Evolutionary conservation across 2,329 filamentous ascomycete genomes (phyloP).

Genomic region (Botrytis sinoallii): DNA sequence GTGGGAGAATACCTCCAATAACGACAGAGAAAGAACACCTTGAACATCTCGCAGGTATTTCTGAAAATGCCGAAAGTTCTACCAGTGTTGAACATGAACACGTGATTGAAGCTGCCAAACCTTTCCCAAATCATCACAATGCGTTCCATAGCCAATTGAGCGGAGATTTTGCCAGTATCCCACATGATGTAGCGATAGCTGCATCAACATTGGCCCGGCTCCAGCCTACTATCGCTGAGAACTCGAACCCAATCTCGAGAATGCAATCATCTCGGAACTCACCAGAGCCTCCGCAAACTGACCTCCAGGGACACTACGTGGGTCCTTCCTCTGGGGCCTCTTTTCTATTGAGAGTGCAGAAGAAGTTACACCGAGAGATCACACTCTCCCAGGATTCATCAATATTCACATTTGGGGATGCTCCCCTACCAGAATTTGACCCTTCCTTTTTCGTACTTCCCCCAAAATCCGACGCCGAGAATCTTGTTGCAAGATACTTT

Average conservation of each 20-base stretch:
- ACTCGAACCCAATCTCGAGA: constrained; percentile 15
- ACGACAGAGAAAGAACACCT: neutral
- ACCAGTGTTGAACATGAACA: neutral
- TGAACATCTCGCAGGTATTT: neutral
- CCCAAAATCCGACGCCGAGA: constrained; percentile 23
- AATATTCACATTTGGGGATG: constrained; percentile 35
- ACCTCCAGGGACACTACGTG: constrained; percentile 47
- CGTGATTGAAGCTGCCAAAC: constrained; percentile 5
- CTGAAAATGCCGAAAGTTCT: neutral
- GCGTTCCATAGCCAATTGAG: constrained; percentile 1
- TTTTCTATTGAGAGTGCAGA: constrained; percentile 50
- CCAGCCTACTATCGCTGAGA: neutral
- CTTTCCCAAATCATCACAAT: constrained; percentile 1
- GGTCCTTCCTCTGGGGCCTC: constrained; percentile 48
- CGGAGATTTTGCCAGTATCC: neutral
- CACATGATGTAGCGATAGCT: constrained; percentile 13
- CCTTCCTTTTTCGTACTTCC: constrained; percentile 43
- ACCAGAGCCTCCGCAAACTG: constrained; percentile 46
- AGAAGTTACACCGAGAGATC: constrained; percentile 44
- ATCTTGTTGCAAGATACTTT: constrained; percentile 52
- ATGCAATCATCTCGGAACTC: constrained; percentile 40
- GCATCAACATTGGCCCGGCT: constrained; percentile 10
- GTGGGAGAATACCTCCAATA: constrained; percentile 45
- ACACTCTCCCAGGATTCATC: constrained; percentile 42
- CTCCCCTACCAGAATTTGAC: constrained; percentile 46